These are phyloP conservation scores for Leccinum pallidistipes DNA, from an alignment of 1,284 basidiomycete species.

Conservation along the genomic window DNA sequence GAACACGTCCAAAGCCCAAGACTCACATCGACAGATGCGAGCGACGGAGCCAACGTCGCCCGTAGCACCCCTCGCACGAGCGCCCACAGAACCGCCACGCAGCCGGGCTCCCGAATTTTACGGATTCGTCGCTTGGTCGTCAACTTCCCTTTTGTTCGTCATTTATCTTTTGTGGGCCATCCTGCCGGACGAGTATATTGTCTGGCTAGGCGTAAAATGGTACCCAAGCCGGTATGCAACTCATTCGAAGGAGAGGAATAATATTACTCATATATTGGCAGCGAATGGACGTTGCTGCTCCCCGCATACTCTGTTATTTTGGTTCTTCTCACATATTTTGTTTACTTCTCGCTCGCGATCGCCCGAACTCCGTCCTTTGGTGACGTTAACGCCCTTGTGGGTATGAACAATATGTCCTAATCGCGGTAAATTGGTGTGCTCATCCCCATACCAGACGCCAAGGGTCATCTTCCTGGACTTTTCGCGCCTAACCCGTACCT, in stretches of 20 bases:
- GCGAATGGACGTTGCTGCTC: slow-evolving; percentile 86
- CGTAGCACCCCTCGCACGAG: slow-evolving; percentile 52
- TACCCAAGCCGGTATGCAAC: slow-evolving; percentile 78
- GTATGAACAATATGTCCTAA: slow-evolving; percentile 38
- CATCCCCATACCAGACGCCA: slow-evolving; percentile 46
- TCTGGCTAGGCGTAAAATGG: slow-evolving; percentile 72
- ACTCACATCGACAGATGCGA: slow-evolving; percentile 1
- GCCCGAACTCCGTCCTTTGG: slow-evolving; percentile 70
- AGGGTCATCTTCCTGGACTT: slow-evolving; percentile 46
- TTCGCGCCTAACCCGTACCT: slow-evolving; percentile 47
- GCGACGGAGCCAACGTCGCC: slow-evolving; percentile 47
- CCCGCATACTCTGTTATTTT: slow-evolving; percentile 78
- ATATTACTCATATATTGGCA: slow-evolving; percentile 10
- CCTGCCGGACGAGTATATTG: slow-evolving; percentile 56
- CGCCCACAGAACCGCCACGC: slow-evolving; percentile 46
- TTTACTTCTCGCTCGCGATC: slow-evolving; percentile 75
- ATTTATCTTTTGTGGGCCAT: slow-evolving; percentile 72
- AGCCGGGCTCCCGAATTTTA: slow-evolving; percentile 81
- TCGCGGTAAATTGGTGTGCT: slow-evolving; percentile 14
- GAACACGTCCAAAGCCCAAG: slow-evolving; percentile 3
- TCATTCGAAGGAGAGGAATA: neutral
- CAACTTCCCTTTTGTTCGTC: slow-evolving; percentile 70
- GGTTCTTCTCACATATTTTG: slow-evolving; percentile 74
- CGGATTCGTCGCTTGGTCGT: slow-evolving; percentile 82
- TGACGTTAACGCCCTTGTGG: slow-evolving; percentile 64